Conservation (phyloP, 139 green algal species). For the Chlamydomonas sp. region DNA sequence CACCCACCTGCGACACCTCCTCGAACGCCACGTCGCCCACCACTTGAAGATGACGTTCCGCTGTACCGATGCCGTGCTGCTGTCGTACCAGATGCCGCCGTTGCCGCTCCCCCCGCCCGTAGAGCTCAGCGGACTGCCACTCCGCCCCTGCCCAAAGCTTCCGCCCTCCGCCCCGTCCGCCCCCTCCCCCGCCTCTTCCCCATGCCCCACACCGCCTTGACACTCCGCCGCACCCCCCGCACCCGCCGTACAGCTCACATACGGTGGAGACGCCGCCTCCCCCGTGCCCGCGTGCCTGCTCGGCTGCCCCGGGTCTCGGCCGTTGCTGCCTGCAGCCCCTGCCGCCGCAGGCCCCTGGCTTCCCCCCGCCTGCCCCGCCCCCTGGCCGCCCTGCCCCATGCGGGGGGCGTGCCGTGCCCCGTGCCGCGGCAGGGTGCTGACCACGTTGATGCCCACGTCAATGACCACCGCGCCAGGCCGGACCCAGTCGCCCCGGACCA, state of each 20-base stretch:
- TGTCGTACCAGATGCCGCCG: background rate
- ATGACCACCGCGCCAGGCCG: constrained; percentile 93
- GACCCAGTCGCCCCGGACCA: constrained; percentile 91
- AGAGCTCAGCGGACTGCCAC: background rate
- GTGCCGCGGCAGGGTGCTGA: constrained; percentile 39
- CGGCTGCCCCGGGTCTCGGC: too few relatives aligned
- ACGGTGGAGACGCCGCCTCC: too few relatives aligned
- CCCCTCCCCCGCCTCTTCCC: too few relatives aligned
- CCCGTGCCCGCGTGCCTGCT: too few relatives aligned
- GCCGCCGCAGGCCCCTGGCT: too few relatives aligned
- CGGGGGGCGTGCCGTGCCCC: too few relatives aligned
- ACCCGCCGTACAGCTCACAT: too few relatives aligned
- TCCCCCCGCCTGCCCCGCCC: too few relatives aligned
- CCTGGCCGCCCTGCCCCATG: too few relatives aligned
- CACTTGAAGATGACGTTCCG: constrained; percentile 68
- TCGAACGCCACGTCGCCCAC: constrained; percentile 93
- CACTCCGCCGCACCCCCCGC: too few relatives aligned
- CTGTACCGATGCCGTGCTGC: background rate
- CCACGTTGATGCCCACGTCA: constrained; percentile 96
- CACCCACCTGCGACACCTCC: constrained; percentile 57
- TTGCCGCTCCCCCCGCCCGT: background rate
- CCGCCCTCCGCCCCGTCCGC: background rate
- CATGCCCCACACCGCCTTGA: too few relatives aligned
- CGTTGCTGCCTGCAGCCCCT: too few relatives aligned
- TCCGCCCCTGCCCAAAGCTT: background rate